These are phyloP conservation scores for Mercurialis annua DNA, from an alignment of 345 rosid genomes.

Conservation along the genomic window DNA sequence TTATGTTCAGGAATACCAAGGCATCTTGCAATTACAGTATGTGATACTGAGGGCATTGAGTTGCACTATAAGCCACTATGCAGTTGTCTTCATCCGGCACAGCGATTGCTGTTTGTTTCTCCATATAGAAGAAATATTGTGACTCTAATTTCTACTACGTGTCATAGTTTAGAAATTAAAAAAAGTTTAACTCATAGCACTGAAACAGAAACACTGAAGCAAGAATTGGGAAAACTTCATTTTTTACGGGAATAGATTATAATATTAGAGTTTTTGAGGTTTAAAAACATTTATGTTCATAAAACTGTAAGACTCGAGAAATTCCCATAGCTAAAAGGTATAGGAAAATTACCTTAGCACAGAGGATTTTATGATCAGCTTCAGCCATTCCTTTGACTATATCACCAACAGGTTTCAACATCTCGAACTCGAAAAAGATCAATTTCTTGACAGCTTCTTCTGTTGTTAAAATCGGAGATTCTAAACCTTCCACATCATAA, in stretches of 20 bases:
- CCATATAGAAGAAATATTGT: constrained; percentile 91
- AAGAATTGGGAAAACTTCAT: too few relatives aligned
- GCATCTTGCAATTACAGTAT: constrained; percentile 58
- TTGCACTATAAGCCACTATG: constrained; percentile 68
- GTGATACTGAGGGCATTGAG: constrained; percentile 63
- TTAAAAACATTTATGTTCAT: too few relatives aligned
- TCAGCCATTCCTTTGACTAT: constrained; percentile 68
- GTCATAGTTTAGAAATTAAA: constrained; percentile 11
- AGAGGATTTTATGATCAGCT: constrained; percentile 67
- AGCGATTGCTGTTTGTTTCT: constrained; percentile 82
- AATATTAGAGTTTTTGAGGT: too few relatives aligned
- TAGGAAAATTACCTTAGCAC: constrained; percentile 48
- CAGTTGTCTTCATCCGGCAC: too few relatives aligned
- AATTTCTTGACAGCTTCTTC: constrained; percentile 73
- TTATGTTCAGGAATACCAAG: constrained; percentile 77
- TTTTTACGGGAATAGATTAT: too few relatives aligned
- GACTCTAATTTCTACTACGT: constrained; percentile 68
- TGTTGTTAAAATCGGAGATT: constrained; percentile 60
- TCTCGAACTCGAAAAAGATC: constrained; percentile 70
- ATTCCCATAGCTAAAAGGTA: too few relatives aligned
- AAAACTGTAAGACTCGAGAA: too few relatives aligned
- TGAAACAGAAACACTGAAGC: too few relatives aligned
- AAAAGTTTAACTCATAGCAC: too few relatives aligned
- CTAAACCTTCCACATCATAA: constrained; percentile 52
- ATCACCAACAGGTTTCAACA: constrained; percentile 64